Base-by-base conservation (phyloP, 768 basidiomycete species). In the Cyathus striatus region DNA sequence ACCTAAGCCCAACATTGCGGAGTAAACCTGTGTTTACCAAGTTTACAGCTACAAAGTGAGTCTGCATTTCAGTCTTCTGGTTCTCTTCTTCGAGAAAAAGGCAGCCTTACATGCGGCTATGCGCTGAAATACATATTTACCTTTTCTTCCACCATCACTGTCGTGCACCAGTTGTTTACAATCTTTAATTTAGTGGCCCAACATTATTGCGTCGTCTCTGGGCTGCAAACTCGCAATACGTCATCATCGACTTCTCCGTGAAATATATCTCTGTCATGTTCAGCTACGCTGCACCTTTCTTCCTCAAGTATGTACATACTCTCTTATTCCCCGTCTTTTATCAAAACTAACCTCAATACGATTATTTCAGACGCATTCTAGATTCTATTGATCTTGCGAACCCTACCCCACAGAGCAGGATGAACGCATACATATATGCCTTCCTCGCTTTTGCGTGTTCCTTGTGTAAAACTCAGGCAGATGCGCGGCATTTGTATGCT, bases 241-340 rank as follows among this genome's bases (percentile, higher is more conserved):
- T 78, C 20, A 53, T 70, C 21, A 46, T 89, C 34, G 90, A 93
- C 55, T 81, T 83, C 47, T 13, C 50, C 2, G 63, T 92, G 32
- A 89, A 90, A 0, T 63, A 83, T 45, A 55, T 83, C 44, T 81
- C 81, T 50, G 81, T 92, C 23, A 23, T 75, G 0, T 84, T 90
- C 64, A 86, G 85, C 51, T 95, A 92, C 61, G 72, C 80, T 0
- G 76, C 78, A 0, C 92, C 93, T 6, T 92, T 82, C 67, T 92
- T 94, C 67, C 72, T 96, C 35, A 90, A 88, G 78, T 80, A 39
- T 44, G 73, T 32, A 13, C 30, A 62, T 5, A 24, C 40, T 17
- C 37, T 26, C n/a, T 22, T 20, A 22, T 38, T n/a, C n/a, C 7
- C 21, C 24, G 30, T 10, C 10, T 23, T 14, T 16, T 16, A 18